Conservation (phyloP, 1,284 basidiomycete genomes). For the Gomphus bonarii region DNA sequence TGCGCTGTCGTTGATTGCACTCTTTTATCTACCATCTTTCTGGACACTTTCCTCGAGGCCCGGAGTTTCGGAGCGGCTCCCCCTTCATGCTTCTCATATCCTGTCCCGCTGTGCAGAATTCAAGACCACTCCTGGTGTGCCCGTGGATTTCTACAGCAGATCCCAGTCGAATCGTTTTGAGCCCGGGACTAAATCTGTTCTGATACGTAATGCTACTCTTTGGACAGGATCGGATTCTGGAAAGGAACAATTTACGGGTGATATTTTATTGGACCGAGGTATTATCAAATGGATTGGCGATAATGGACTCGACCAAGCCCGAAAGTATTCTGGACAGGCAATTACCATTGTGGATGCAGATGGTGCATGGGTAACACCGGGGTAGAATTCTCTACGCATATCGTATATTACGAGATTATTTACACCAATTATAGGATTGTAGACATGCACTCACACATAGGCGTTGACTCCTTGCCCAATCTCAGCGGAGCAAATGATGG, state of each 20-base stretch:
- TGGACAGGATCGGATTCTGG: constrained; percentile 55
- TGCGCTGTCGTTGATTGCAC: background rate
- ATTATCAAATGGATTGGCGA: constrained; percentile 42
- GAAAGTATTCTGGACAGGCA: constrained; percentile 18
- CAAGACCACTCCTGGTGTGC: constrained; percentile 27
- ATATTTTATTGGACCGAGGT: constrained; percentile 44
- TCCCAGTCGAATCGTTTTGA: constrained; percentile 57
- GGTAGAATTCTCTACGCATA: constrained; percentile 15
- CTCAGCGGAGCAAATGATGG: constrained; percentile 27
- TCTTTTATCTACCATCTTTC: constrained; percentile 1
- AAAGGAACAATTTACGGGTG: constrained; percentile 36
- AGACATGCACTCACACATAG: constrained; percentile 57
- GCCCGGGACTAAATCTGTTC: constrained; percentile 43
- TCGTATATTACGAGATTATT: background rate
- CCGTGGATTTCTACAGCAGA: constrained; percentile 37
- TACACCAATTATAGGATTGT: constrained; percentile 31
- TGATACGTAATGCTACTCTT: constrained; percentile 54
- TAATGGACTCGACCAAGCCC: constrained; percentile 21
- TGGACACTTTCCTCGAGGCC: background rate
- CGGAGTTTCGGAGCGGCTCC: background rate
- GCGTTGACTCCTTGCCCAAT: constrained; percentile 31
- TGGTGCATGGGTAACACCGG: constrained; percentile 43
- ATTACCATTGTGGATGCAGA: constrained; percentile 35
- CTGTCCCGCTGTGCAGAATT: constrained; percentile 17
- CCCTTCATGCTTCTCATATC: constrained; percentile 11